Conservation (phyloP, 1,139 yeast species). For the Blastobotrys illinoisensis region DNA sequence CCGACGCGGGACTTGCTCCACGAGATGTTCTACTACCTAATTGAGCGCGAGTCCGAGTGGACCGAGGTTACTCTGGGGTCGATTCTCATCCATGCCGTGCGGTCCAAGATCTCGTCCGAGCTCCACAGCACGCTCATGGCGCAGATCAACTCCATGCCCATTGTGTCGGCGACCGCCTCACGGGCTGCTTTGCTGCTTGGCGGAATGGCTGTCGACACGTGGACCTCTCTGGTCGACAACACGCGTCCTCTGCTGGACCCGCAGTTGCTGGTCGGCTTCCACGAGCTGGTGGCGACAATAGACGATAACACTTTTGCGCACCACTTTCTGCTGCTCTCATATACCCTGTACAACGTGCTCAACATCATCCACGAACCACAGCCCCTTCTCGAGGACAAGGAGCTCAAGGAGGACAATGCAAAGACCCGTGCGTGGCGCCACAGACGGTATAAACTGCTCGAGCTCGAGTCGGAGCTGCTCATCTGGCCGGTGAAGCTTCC, state of each 20-base stretch:
- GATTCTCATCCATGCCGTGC: constrained; percentile 9
- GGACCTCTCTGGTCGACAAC: constrained; percentile 15
- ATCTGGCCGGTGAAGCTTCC: constrained; percentile 22
- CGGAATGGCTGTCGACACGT: constrained; percentile 14
- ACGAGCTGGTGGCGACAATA: constrained; percentile 7
- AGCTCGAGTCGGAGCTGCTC: constrained; percentile 20
- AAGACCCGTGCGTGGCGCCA: constrained; percentile 1
- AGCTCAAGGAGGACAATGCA: neutral
- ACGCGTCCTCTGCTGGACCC: constrained; percentile 6
- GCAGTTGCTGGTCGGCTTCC: constrained; percentile 4
- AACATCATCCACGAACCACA: neutral
- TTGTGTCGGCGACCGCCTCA: neutral
- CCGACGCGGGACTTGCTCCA: constrained; percentile 14
- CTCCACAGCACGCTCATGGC: neutral
- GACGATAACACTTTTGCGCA: constrained; percentile 18
- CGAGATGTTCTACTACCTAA: constrained; percentile 14
- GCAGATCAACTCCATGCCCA: neutral
- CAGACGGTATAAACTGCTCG: constrained; percentile 6
- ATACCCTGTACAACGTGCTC: constrained; percentile 12
- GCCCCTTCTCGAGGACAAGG: neutral
- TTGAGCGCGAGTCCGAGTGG: constrained; percentile 15
- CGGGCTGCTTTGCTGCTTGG: constrained; percentile 8
- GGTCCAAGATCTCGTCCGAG: neutral
- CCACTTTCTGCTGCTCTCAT: constrained; percentile 15
- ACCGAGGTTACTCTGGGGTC: constrained; percentile 12